Evolutionary conservation across 2,329 filamentous ascomycete species (phyloP), one percentile per base, ranked within the genome.

Genomic region (Colletotrichum cereale): DNA sequence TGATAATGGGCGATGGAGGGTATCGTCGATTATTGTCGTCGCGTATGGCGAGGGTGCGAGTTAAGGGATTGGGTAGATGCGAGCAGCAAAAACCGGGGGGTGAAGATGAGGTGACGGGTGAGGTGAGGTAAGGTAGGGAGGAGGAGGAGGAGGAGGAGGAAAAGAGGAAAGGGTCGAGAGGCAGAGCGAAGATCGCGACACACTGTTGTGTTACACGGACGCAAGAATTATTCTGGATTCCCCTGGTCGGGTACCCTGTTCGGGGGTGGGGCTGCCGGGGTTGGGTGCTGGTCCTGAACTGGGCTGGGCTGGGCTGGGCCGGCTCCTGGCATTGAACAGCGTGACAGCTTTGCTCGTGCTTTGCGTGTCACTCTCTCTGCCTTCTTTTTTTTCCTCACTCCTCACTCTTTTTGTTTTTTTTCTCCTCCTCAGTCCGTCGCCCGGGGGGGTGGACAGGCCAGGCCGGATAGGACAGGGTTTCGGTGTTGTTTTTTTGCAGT

Each of bases 181-280:
- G 38, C 24, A 24, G 34, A 61, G 38, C n/a, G 65, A 67, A 60
- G 69, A 71, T 71, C 69, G 69, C 69, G 69, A 71, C 69, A 71
- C 65, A 71, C 65, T 71, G 65, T 69, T 68, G 69, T 71, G 69
- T 71, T 71, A 71, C 69, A 71, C 69, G 69, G 69, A 71, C 69
- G 66, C 69, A 71, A 71, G 69, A 71, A 71, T 68, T 69, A 71
- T 71, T 71, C 68, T 68, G 69, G 69, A 68, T 68, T 60, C 69
- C 69, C 69, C 69, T 71, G 65, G 69, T 64, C 66, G 53, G 66
- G 47, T n/a, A n/a, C 64, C 65, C 65, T 68, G 69, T 55, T 64
- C 58, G 36, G 58, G 69, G 58, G 69, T 71, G 69, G 69, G 63
- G 65, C 68, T 36, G 52, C 52, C 29, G 48, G 48, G 26, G 48